These are phyloP conservation scores for Pistacia integerrima DNA, from an alignment of 345 rosid genomes.

Conservation along the genomic window DNA sequence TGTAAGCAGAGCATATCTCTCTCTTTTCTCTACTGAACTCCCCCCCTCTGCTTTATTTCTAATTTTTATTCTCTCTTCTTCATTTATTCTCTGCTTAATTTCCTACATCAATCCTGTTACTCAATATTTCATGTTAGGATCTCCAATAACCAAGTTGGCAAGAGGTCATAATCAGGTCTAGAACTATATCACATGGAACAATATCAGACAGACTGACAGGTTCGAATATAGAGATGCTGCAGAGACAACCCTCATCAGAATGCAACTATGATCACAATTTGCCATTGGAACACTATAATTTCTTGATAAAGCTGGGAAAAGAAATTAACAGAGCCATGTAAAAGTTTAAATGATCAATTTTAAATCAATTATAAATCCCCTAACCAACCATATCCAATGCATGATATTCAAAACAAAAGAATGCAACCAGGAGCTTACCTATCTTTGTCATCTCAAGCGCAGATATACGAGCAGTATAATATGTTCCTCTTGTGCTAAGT, in stretches of 20 bases:
- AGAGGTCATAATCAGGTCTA: neutral
- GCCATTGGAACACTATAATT: neutral
- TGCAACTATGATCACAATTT: neutral
- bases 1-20: too few relatives aligned
- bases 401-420: conserved; percentile 6
- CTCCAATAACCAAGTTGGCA: neutral
- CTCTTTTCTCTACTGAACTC: too few relatives aligned
- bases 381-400: neutral
- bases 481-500: conserved; percentile 86
- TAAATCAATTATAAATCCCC: conserved; percentile 2
- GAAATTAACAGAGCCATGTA: neutral
- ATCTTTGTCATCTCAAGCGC: conserved; percentile 88
- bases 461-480: conserved; percentile 84
- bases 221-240: neutral
- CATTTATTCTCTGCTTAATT: too few relatives aligned
- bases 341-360: neutral
- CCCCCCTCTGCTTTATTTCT: too few relatives aligned
- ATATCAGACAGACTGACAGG: conserved; percentile 12
- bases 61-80: too few relatives aligned
- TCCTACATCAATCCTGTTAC: too few relatives aligned
- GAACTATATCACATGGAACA: neutral
- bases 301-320: neutral
- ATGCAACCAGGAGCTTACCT: conserved; percentile 46
- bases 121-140: neutral
- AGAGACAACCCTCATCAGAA: neutral